Evolutionary conservation across 805 yeast species (phyloP), one percentile per base, ranked within the genome.

Genomic region (Candida takata): DNA sequence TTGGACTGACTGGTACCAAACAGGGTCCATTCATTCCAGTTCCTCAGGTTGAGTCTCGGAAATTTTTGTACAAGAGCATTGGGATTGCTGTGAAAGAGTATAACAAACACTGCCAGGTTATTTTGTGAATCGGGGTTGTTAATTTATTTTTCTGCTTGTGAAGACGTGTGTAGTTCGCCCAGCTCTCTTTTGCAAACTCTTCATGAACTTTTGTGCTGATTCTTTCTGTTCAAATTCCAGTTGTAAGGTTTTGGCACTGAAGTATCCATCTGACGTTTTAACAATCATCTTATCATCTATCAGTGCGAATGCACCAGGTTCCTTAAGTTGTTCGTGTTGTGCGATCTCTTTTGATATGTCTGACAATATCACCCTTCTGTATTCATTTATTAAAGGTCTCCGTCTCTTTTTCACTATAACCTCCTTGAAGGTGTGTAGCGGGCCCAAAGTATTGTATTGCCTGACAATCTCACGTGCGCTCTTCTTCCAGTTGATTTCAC

Each of bases 1-100:
- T 90, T 42, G 74, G 70, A 9, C 62, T 82, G 40, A 71, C 76
- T 48, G 66, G 69, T 4, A 71, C 69, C 18, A 67, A 67, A 26
- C 67, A 61, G 29, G 80, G 79, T n/a, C 78, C 79, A 24, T 90
- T 90, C 54, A 75, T 90, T 31, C 95, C 96, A 2, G 67, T 90
- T 28, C 77, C 84, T 0, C 92, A 84, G 36, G 63, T 66, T 15
- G 60, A 69, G 8, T 77, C 79, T 40, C 68, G 88, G 43, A 65
- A 66, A 40, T 78, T 74, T 52, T 59, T 90, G 37, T 87, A 86
- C 65, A 70, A 65, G 43, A 73, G 72, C 51, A 83, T 92, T 48
- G 81, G 79, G 4, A 61, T 80, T 41, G 96, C 96, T 2, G 97
- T 86, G 13, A 72, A 69, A 16, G 84, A 80, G 49, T 87, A 69